Evolutionary conservation across 1,284 basidiomycete genomes (phyloP), one percentile per base, ranked within the genome.

Genomic region (Marasmius tenuissimus): DNA sequence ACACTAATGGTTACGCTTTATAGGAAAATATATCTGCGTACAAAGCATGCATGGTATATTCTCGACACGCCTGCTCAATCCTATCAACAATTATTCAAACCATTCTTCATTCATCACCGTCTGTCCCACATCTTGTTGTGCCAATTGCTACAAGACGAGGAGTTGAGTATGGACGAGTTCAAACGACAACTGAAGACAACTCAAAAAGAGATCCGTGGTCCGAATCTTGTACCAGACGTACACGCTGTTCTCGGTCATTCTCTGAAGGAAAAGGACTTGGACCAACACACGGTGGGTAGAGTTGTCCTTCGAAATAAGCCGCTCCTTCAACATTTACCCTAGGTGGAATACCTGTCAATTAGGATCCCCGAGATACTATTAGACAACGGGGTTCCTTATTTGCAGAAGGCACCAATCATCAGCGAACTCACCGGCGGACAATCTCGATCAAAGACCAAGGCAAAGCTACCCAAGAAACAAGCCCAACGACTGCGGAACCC

Each of bases 21-120:
- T 57, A 81, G 79, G 18, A 78, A 78, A 66, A 73, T 81, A 1
- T 81, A 79, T 61, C 68, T 80, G 20, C 76, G 75, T 22, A 76
- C 72, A 20, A 61, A 69, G 59, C 69, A 58, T 68, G 85, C 87
- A 0, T 89, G 87, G 87, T 89, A 90, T 65, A 86, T 89, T 60
- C 74, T 89, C 2, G 76, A 77, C 11, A 61, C 63, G 2, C 86
- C 87, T 0, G 78, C 81, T 0, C 51, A 58, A 1, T 33, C 61
- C 1, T 89, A 89, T 65, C 61, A 58, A 2, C 69, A 73, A 0
- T 78, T 78, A 60, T 87, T 78, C 65, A 58, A 61, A 1, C 59
- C 69, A 0, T 83, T 85, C 58, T 85, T 81, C 78, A 70, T 77
- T 12, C 73, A 75, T 49, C 84, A 86, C 63, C 75, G 76, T 0